A percentile compares a stretch with the other conserved stretches of the same genome.
phyloP scores from a whole-genome alignment of 2,329 filamentous ascomycete species.

The Exophiala oligosperma region DNA sequence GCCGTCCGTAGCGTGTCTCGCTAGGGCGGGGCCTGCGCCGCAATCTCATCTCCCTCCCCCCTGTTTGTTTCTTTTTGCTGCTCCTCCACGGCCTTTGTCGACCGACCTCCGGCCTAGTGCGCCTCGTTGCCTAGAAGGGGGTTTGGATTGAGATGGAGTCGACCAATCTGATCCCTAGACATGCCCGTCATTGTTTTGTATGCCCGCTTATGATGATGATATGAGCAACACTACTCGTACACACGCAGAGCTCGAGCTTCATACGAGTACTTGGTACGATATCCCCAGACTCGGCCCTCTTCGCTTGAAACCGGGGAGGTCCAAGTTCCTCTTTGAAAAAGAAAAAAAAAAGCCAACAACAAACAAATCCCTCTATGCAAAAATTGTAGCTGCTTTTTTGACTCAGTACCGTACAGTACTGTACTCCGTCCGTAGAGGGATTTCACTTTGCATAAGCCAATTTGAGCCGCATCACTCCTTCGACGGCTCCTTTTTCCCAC shows the following conservation, averaged over 20 bases:
- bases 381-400: too few relatives aligned
- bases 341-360: too few relatives aligned
- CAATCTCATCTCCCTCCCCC: constrained; percentile 17
- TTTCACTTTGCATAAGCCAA: neutral
- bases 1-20: constrained; percentile 24
- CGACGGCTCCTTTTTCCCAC: neutral
- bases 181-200: too few relatives aligned
- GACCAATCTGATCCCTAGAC: neutral
- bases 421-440: too few relatives aligned
- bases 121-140: constrained; percentile 2
- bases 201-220: too few relatives aligned
- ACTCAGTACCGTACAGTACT: too few relatives aligned
- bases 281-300: too few relatives aligned
- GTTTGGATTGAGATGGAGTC: neutral
- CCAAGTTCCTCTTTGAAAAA: neutral
- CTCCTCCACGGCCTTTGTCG: constrained; percentile 23
- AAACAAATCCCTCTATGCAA: too few relatives aligned
- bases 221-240: neutral
- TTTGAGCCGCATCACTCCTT: neutral
- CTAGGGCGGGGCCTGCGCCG: constrained; percentile 11
- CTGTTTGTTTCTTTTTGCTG: neutral
- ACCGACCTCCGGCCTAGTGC: constrained; percentile 19
- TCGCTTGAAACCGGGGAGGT: too few relatives aligned
- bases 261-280: neutral
- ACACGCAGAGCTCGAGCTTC: neutral